These are phyloP conservation scores for Candolleomyces eurysporus DNA, from an alignment of 768 basidiomycete species.

Conservation along the genomic window DNA sequence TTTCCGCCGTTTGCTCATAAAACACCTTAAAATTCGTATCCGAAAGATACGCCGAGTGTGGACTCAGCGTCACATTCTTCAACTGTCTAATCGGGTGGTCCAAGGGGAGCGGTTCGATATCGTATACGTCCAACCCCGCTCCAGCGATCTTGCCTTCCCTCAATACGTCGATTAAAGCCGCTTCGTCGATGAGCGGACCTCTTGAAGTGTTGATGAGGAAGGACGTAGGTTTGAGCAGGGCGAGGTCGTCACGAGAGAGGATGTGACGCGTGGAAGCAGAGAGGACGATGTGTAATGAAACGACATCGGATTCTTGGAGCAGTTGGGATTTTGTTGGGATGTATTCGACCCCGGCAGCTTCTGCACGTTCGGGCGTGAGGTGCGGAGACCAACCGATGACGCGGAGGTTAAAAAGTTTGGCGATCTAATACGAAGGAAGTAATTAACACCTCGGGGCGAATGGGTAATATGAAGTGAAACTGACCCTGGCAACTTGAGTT, in stretches of 20 bases:
- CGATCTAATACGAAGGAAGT: conserved; percentile 38
- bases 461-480: neutral
- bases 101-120: conserved; percentile 58
- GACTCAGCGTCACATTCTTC: conserved; percentile 55
- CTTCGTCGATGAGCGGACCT: conserved; percentile 62
- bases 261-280: conserved; percentile 50
- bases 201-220: conserved; percentile 65
- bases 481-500: conserved; percentile 45
- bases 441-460: neutral
- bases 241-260: conserved; percentile 44
- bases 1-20: conserved; percentile 54
- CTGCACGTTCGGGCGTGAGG: conserved; percentile 44
- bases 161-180: conserved; percentile 42
- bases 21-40: conserved; percentile 53
- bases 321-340: conserved; percentile 51
- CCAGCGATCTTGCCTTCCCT: conserved; percentile 40
- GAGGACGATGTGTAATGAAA: conserved; percentile 61
- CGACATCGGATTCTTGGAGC: conserved; percentile 51
- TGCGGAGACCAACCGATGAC: conserved; percentile 67
- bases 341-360: conserved; percentile 48
- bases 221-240: conserved; percentile 53
- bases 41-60: conserved; percentile 59
- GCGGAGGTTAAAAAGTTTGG: conserved; percentile 56
- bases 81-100: conserved; percentile 52
- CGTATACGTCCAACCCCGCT: conserved; percentile 66